Evolutionary conservation across 2,329 filamentous ascomycete species (phyloP), one percentile per base, ranked within the genome.

Genomic region (Phialophora macrospora): DNA sequence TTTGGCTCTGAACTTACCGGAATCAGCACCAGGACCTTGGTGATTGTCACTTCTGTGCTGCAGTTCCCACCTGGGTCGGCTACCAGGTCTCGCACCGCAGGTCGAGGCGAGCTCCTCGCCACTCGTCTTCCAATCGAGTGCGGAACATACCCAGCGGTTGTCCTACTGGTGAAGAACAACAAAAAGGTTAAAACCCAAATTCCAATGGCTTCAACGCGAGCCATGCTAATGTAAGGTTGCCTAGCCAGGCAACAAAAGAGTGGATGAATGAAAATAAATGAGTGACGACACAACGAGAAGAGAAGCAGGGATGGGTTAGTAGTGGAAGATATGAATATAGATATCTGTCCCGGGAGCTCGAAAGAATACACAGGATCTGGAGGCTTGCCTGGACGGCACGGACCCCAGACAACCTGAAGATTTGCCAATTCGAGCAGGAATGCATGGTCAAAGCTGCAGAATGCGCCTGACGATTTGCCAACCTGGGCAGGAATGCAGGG

Each of bases 21-120:
- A 49, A 64, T 46, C 32, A 66, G 24, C 8, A 63, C 28, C 22
- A 49, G 24, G n/a, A 63, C 46, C 57, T 66, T 60, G 12, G 64
- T 63, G 48, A 63, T 30, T 12, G 51, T 44, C 3, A 63, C 30
- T 38, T 66, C 46, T 12, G 60, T 14, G n/a, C 60, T 59, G 28
- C 64, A 66, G 34, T 32, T 46, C 7, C 14, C 12, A 11, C 28
- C 41, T 44, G 14, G 20, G 24, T 22, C 20, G 3, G 34, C 12
- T 6, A 3, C 24, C 12, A 38, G 9, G 30, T 65, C 22, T 26
- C 14, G 48, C 9, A 11, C 9, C 11, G 4, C 32, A 32, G 14
- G 22, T n/a, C 12, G 28, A 22, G 48, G 24, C 48, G 32, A 54
- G 17, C 2, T 7, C 46, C 30, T 54, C 6, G 22, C 22, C 3